Percentiles rank a stretch among this genome's conserved stretches.
Conservation (phyloP, 768 basidiomycete genomes). For the Leccinum uliginosum region DNA sequence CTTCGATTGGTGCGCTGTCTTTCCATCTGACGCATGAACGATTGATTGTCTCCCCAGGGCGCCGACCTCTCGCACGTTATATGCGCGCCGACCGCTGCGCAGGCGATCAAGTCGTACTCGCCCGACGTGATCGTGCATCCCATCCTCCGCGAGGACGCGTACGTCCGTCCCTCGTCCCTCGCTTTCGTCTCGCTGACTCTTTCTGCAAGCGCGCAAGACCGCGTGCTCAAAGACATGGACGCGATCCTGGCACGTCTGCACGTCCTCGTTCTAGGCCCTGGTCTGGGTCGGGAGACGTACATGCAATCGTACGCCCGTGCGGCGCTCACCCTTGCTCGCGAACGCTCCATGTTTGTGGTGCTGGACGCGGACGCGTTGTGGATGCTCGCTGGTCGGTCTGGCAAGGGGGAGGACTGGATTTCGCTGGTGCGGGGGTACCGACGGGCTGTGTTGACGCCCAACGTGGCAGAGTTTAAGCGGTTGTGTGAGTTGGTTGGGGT, state of each 20-base stretch:
- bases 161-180: conserved; percentile 22
- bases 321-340: conserved; percentile 71
- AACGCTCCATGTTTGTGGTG: conserved; percentile 80
- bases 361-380: conserved; percentile 92
- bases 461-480: conserved; percentile 88
- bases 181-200: neutral
- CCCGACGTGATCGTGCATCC: conserved; percentile 98
- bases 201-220: conserved; percentile 39
- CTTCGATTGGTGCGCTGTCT: conserved; percentile 61
- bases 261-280: conserved; percentile 90
- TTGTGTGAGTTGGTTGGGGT: conserved; percentile 72
- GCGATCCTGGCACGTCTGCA: conserved; percentile 83
- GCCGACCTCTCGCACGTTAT: conserved; percentile 97
- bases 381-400: conserved; percentile 56
- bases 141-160: conserved; percentile 71
- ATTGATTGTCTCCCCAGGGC: conserved; percentile 46
- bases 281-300: conserved; percentile 84
- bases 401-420: conserved; percentile 55
- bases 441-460: conserved; percentile 88
- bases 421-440: conserved; percentile 78
- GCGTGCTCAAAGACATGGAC: conserved; percentile 50
- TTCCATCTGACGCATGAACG: neutral
- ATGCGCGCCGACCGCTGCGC: conserved; percentile 88
- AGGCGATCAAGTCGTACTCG: conserved; percentile 94
- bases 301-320: conserved; percentile 82